These are phyloP conservation scores for Chlorella sp. DNA, from an alignment of 139 green algal species.

Conservation along the genomic window DNA sequence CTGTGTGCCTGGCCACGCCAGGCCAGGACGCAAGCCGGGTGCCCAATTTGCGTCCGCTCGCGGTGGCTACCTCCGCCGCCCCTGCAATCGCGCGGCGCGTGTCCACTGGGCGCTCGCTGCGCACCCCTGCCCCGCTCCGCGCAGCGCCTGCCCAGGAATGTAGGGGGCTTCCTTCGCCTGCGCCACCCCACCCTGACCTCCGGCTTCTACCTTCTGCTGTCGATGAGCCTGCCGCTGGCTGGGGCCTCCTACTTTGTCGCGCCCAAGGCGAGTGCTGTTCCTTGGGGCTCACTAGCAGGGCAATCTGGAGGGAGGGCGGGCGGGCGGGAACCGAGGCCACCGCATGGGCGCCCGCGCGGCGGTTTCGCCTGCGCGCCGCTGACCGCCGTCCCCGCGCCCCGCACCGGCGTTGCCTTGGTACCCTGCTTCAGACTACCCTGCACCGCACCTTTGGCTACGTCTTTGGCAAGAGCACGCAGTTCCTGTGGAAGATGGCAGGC, in stretches of 20 bases:
- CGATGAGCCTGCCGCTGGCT: neutral
- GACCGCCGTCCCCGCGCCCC: neutral
- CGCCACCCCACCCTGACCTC: neutral
- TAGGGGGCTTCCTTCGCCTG: neutral
- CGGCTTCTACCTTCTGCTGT: conserved; percentile 21
- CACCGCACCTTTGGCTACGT: conserved; percentile 38
- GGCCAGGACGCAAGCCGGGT: too few relatives aligned
- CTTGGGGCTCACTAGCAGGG: too few relatives aligned
- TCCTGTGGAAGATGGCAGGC: conserved; percentile 28
- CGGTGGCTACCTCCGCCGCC: too few relatives aligned
- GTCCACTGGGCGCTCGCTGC: too few relatives aligned
- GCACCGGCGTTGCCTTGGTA: neutral
- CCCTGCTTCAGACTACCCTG: conserved; percentile 5
- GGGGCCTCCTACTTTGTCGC: conserved; percentile 11
- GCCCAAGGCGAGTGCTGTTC: neutral
- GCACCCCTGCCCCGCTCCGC: neutral
- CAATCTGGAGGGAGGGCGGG: too few relatives aligned
- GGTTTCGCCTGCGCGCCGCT: too few relatives aligned
- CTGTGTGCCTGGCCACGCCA: too few relatives aligned
- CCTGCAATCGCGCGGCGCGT: too few relatives aligned
- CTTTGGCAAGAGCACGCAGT: conserved; percentile 20
- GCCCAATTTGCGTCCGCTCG: too few relatives aligned
- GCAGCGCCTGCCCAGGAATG: conserved; percentile 2
- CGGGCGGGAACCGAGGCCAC: too few relatives aligned
- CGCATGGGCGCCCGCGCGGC: too few relatives aligned